Evolutionary conservation across 2,329 filamentous ascomycete species (phyloP), one percentile per base, ranked within the genome.

Genomic region (Diplodia scrobiculata): DNA sequence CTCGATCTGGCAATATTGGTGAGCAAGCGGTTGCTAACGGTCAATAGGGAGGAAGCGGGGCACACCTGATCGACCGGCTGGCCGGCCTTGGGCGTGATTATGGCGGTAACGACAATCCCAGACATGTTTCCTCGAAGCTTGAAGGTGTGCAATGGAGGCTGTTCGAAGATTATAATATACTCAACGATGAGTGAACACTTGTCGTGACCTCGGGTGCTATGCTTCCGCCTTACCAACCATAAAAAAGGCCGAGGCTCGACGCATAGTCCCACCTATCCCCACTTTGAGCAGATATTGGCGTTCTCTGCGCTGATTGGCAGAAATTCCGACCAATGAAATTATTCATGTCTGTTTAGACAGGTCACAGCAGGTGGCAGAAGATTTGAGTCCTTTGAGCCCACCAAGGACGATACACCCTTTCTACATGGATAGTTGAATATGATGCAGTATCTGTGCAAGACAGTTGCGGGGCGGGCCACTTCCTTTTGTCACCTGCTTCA

Each of bases 81-180:
- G 17, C 73, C 75, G 0, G 71, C 69, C 59, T 73, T 76, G 52
- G 75, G 74, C 7, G 68, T 68, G 29, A 76, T 68, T 32, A 76
- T 68, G 13, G 74, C 75, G 60, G 76, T 67, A 60, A 76, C 66
- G 38, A 76, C 72, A 63, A 75, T 17, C 21, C 29, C 63, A 19
- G 51, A 36, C 63, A 65, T 65, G 55, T n/a, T 69, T 68, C 17
- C 38, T 67, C 9, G 70, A 63, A 71, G 71, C 71, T 10, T 11
- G 3, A 11, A 36, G 34, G 62, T 27, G 25, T 32, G 21, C 48
- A 32, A 10, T 17, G 19, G 29, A 6, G 3, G 34, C 9, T 25
- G 14, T 21, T 38, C 25, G 11, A 47, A 58, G 19, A 29, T 19
- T 51, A 38, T 27, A 17, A 10, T 19, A 38, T 27, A 29, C 21